phyloP scores from a whole-genome alignment of 805 yeast genomes.

The Candida maesae region DNA sequence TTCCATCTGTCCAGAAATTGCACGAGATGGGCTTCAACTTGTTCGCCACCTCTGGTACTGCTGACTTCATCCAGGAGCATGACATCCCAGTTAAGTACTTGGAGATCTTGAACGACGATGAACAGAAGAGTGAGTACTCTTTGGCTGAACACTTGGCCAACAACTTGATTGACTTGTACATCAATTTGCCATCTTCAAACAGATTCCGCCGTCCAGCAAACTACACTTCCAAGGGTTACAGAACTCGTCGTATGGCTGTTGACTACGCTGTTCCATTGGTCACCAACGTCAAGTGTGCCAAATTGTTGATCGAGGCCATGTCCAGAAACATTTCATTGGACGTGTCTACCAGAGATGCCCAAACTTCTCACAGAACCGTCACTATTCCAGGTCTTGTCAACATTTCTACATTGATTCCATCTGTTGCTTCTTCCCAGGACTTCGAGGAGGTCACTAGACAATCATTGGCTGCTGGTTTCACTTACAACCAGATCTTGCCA shows the following conservation, averaged over 20 bases:
- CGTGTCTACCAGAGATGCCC: slow-evolving; percentile 77
- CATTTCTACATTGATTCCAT: slow-evolving; percentile 74
- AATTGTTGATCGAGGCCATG: slow-evolving; percentile 90
- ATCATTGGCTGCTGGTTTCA: slow-evolving; percentile 83
- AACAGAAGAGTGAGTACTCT: slow-evolving; percentile 89
- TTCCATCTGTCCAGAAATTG: slow-evolving; percentile 81
- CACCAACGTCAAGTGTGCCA: slow-evolving; percentile 96
- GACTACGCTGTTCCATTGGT: slow-evolving; percentile 97
- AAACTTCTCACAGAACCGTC: slow-evolving; percentile 81
- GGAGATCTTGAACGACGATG: slow-evolving; percentile 73
- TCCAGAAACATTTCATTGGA: slow-evolving; percentile 64
- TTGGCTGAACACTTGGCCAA: slow-evolving; percentile 95
- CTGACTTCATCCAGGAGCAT: slow-evolving; percentile 95
- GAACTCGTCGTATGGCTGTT: slow-evolving; percentile 99
- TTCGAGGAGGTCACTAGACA: slow-evolving; percentile 66
- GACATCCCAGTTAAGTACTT: slow-evolving; percentile 91
- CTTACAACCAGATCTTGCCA: slow-evolving; percentile 79
- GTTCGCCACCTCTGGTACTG: slow-evolving; percentile 98
- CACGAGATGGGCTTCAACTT: slow-evolving; percentile 82
- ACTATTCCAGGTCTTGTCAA: slow-evolving; percentile 85
- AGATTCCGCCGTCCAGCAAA: slow-evolving; percentile 98
- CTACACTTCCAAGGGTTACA: slow-evolving; percentile 95
- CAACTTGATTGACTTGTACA: slow-evolving; percentile 92
- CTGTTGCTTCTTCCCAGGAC: slow-evolving; percentile 48
- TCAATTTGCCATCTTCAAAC: slow-evolving; percentile 95